Percentiles rank a stretch among this genome's conserved stretches.
These are phyloP conservation scores for Lactarius akahatsu DNA, from an alignment of 768 basidiomycete genomes.

Conservation along the genomic window DNA sequence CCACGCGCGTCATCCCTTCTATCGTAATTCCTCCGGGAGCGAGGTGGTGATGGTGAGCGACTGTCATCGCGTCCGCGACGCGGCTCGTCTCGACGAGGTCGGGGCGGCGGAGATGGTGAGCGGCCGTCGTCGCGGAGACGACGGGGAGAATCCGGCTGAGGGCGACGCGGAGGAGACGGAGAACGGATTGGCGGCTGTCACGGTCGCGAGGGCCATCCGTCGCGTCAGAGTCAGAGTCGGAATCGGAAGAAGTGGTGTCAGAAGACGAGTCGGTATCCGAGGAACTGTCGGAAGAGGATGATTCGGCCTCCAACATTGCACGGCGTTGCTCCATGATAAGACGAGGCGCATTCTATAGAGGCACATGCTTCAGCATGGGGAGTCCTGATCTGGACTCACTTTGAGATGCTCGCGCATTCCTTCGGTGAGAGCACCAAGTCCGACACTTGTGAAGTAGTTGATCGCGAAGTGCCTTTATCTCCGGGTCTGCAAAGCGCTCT, in stretches of 20 bases:
- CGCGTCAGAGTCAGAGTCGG: slow-evolving; percentile 39
- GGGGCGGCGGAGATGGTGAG: slow-evolving; percentile 29
- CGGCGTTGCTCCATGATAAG: slow-evolving; percentile 94
- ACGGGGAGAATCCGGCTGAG: slow-evolving; percentile 29
- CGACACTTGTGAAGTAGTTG: slow-evolving; percentile 97
- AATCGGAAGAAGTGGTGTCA: slow-evolving; percentile 40
- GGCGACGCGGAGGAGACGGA: slow-evolving; percentile 37
- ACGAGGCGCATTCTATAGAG: slow-evolving; percentile 79
- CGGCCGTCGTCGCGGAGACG: slow-evolving; percentile 28
- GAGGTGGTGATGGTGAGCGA: slow-evolving; percentile 25
- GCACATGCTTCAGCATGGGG: slow-evolving; percentile 9
- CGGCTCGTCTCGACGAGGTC: slow-evolving; percentile 29
- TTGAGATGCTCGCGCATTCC: slow-evolving; percentile 96
- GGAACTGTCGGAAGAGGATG: slow-evolving; percentile 45
- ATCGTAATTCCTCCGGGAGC: slow-evolving; percentile 13
- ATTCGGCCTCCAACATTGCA: slow-evolving; percentile 74
- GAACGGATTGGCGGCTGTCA: slow-evolving; percentile 35
- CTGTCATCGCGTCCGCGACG: slow-evolving; percentile 18
- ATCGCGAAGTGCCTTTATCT: slow-evolving; percentile 78
- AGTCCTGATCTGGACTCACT: slow-evolving; percentile 49
- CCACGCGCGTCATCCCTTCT: slow-evolving; percentile 11
- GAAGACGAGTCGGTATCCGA: slow-evolving; percentile 42
- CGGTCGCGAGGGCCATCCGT: slow-evolving; percentile 38
- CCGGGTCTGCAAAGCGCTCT: slow-evolving; percentile 87
- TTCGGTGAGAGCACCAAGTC: slow-evolving; percentile 86